Conservation (phyloP, 345 rosid species). For the Cardamine chenopodiifolia region DNA sequence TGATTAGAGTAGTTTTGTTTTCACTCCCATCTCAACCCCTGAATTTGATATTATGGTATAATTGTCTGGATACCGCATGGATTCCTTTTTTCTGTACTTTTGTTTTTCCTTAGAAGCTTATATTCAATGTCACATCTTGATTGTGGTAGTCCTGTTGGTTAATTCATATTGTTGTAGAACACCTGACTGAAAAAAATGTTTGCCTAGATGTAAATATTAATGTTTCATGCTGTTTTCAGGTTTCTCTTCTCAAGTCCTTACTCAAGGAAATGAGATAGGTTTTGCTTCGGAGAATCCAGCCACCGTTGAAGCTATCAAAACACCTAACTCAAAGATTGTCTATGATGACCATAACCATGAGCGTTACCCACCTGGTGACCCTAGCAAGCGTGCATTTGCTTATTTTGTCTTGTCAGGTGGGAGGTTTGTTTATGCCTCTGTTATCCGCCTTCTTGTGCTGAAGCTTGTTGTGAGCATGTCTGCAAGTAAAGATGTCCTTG, state of each 20-base stretch:
- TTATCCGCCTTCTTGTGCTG: conserved; percentile 78
- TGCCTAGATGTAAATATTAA: conserved; percentile 2
- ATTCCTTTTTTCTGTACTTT: not conserved
- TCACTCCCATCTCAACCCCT: not conserved
- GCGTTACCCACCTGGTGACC: conserved; percentile 92
- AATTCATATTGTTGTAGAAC: conserved; percentile 2
- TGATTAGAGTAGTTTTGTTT: not conserved
- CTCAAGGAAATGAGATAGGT: conserved; percentile 52
- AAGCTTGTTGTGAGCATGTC: conserved; percentile 93
- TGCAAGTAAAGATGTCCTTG: conserved; percentile 95
- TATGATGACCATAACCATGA: conserved; percentile 85
- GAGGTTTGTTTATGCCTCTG: conserved; percentile 83
- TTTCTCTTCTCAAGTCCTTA: conserved; percentile 57
- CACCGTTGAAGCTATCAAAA: conserved; percentile 75
- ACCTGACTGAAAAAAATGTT: not conserved
- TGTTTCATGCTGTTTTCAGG: conserved; percentile 47
- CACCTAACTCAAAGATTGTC: conserved; percentile 77
- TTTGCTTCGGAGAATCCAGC: conserved; percentile 50
- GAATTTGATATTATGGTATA: not conserved
- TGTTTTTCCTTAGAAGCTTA: not conserved
- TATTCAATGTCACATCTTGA: not conserved
- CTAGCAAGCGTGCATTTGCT: conserved; percentile 96
- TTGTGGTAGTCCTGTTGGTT: not conserved
- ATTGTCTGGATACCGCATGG: not conserved
- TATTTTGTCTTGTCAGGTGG: conserved; percentile 90